These are phyloP conservation scores for Anisogramma anomala DNA, from an alignment of 2,329 filamentous ascomycete genomes.

Conservation along the genomic window DNA sequence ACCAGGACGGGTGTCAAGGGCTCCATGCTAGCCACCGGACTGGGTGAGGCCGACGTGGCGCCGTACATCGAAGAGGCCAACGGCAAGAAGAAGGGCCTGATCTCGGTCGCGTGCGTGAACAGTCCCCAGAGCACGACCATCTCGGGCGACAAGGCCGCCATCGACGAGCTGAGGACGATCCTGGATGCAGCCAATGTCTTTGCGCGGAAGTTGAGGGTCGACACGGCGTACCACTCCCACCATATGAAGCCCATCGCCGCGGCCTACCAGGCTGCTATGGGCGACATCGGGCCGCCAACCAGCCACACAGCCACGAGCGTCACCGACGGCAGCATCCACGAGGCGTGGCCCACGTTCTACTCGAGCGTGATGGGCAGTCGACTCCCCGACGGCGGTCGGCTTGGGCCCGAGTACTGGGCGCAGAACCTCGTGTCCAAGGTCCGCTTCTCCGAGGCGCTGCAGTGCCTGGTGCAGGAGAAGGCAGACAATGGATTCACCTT, in stretches of 20 bases:
- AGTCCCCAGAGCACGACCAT: conserved; percentile 23
- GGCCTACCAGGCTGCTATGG: no score
- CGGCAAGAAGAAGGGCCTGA: no score
- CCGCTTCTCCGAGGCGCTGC: conserved; percentile 26
- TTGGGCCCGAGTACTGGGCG: conserved; percentile 33
- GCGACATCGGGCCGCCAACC: no score
- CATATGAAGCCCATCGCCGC: conserved; percentile 19
- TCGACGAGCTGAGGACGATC: background rate
- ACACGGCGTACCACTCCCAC: conserved; percentile 27
- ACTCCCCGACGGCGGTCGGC: conserved; percentile 22
- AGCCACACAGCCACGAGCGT: background rate
- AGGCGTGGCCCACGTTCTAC: conserved; percentile 29
- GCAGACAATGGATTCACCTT: conserved; percentile 17
- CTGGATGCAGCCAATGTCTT: conserved; percentile 18
- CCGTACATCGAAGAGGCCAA: no score
- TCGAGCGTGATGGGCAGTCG: conserved; percentile 31
- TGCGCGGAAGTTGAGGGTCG: conserved; percentile 21
- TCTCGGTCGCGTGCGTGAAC: conserved; percentile 11
- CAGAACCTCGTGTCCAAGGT: conserved; percentile 31
- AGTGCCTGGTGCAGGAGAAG: conserved; percentile 20
- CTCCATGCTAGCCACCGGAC: no score
- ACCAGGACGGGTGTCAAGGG: no score
- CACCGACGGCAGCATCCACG: conserved; percentile 3
- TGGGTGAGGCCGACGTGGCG: no score
- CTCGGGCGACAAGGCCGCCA: conserved; percentile 20